Evolutionary conservation across 83 land plant species (phyloP), one percentile per base, ranked within the genome.

Genomic region (Thuja plicata): DNA sequence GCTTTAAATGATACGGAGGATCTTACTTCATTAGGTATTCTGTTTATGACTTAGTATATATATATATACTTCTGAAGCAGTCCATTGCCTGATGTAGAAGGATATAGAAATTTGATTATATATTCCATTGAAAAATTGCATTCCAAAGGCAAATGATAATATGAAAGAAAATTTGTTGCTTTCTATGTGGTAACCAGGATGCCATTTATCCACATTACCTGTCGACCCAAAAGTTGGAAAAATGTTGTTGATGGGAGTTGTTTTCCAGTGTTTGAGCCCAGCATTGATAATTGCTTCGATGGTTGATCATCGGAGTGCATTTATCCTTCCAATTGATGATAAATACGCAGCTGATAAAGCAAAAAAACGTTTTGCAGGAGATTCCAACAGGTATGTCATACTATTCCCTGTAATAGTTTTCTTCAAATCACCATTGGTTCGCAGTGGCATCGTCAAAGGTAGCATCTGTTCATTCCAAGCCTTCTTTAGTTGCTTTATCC

Each of bases 211-310:
- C 76, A 94, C 92, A 54, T 86, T 97, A 32, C 97, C 99, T 43
- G 54, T 97, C 89, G 99, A 98, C 86, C 99, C 99, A 80, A 96
- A 96, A 83, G 94, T 98, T 88, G 99, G 99, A 19, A 98, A 98
- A 87, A 98, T 98, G 99, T 94, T 98, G 83, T 92, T 98, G 2
- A 96, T 98, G 98, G 99, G 99, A 45, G 96, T 97, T 70, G 91
- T 98, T 71, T 98, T 98, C 85, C 99, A 97, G 83, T 98, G 99
- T 92, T 89, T 98, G 8, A 94, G 92, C 85, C 99, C 99, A 85
- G 98, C 97, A 81, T 86, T 97, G 32, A 95, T 96, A 80, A 98
- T 98, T 90, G 99, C 99, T 79, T 93, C 99, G 82, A 96, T 98
- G 87, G 94, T 98, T 84, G 96, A 98, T 30, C 93, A 98, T 89